These are phyloP conservation scores for Trichocomaceae sp. DNA, from an alignment of 2,329 filamentous ascomycete genomes.

Conservation along the genomic window DNA sequence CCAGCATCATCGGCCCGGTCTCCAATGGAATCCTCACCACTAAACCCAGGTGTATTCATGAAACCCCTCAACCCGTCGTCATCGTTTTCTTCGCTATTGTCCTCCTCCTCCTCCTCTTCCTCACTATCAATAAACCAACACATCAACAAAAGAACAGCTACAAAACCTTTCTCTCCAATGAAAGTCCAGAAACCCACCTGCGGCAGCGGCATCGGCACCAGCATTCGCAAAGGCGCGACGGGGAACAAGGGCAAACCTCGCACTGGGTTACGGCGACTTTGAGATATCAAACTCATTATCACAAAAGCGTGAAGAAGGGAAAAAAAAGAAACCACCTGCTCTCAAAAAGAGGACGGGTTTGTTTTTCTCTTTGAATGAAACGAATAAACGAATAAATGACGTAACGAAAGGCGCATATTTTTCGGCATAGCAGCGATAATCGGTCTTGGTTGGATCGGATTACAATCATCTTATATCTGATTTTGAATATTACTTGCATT, in stretches of 20 bases:
- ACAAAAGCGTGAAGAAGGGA: background rate
- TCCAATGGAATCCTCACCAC: background rate
- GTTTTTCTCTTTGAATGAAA: too few species aligned
- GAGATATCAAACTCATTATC: slow-evolving; percentile 4
- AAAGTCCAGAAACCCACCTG: slow-evolving; percentile 17
- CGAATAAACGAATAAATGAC: slow-evolving; percentile 1
- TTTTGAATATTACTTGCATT: background rate
- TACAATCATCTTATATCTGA: background rate
- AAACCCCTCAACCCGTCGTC: slow-evolving; percentile 5
- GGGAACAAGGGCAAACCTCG: slow-evolving; percentile 28
- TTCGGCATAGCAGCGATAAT: background rate
- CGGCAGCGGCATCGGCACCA: background rate
- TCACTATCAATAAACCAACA: background rate
- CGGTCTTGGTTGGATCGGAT: background rate
- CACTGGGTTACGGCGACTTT: slow-evolving; percentile 31
- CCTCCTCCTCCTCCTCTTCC: background rate
- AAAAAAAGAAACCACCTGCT: too few species aligned
- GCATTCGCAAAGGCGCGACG: slow-evolving; percentile 23
- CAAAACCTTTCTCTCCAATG: slow-evolving; percentile 13
- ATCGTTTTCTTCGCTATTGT: background rate
- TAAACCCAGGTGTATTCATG: slow-evolving; percentile 4
- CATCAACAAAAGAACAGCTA: background rate
- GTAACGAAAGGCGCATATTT: background rate
- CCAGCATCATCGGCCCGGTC: background rate
- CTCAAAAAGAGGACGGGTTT: slow-evolving; percentile 7